These are phyloP conservation scores for Suillus subaureus DNA, from an alignment of 768 basidiomycete genomes.

Conservation along the genomic window DNA sequence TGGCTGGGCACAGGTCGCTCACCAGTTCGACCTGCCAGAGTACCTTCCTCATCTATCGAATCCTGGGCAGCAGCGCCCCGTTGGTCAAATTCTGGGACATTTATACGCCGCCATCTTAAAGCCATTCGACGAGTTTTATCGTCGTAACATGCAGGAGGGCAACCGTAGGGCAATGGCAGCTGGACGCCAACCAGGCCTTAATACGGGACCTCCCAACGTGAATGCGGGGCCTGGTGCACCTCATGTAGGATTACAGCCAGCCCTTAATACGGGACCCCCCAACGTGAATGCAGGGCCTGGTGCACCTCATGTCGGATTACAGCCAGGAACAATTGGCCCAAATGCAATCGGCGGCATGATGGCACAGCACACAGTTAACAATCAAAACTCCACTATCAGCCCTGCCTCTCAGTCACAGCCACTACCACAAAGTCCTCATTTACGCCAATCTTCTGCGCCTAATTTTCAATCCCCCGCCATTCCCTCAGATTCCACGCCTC, in stretches of 20 bases:
- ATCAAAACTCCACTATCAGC: slow-evolving; percentile 20
- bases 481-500: neutral
- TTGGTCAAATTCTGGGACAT: slow-evolving; percentile 53
- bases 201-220: slow-evolving; percentile 13
- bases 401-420: slow-evolving; percentile 26
- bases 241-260: slow-evolving; percentile 16
- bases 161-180: slow-evolving; percentile 56
- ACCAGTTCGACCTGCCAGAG: slow-evolving; percentile 64
- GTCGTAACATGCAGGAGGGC: slow-evolving; percentile 60
- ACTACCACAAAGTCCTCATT: slow-evolving; percentile 34
- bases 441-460: slow-evolving; percentile 24
- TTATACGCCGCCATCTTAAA: slow-evolving; percentile 64
- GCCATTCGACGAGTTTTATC: slow-evolving; percentile 75
- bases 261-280: slow-evolving; percentile 11
- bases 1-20: slow-evolving; percentile 56
- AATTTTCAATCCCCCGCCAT: slow-evolving; percentile 6
- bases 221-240: slow-evolving; percentile 21
- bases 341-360: slow-evolving; percentile 22
- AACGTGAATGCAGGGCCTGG: slow-evolving; percentile 22
- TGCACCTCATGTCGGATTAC: slow-evolving; percentile 13
- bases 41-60: slow-evolving; percentile 46
- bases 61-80: slow-evolving; percentile 48
- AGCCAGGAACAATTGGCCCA: slow-evolving; percentile 24
- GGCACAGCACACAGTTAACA: slow-evolving; percentile 27
- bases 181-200: slow-evolving; percentile 33